phyloP scores from a whole-genome alignment of 805 yeast genomes.

The Candida broadrunensis region DNA sequence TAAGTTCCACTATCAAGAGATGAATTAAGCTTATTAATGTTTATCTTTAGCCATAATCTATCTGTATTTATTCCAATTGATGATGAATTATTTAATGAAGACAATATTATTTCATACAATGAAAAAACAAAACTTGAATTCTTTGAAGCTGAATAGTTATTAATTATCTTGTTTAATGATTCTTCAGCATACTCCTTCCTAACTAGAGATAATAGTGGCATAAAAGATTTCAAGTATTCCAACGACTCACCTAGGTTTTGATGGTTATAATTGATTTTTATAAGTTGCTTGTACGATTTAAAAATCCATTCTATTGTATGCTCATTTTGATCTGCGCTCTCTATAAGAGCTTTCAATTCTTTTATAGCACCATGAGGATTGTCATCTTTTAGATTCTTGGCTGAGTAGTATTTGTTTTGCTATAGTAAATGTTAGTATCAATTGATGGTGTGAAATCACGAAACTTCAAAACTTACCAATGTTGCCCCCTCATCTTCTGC shows the following conservation, averaged over 20 bases:
- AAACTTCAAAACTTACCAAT: conserved; percentile 6
- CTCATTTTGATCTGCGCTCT: conserved; percentile 10
- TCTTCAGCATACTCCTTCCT: conserved; percentile 38
- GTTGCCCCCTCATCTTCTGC: conserved; percentile 20
- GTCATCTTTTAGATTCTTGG: conserved; percentile 37
- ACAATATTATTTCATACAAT: conserved; percentile 30
- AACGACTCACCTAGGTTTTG: conserved; percentile 21
- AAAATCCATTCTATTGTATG: conserved; percentile 29
- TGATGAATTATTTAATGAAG: conserved; percentile 15
- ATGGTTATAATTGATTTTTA: conserved; percentile 29
- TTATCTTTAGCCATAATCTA: conserved; percentile 48
- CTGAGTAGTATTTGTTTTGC: conserved; percentile 34
- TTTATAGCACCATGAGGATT: conserved; percentile 20
- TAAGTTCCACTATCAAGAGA: conserved; percentile 5
- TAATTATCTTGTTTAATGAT: conserved; percentile 33
- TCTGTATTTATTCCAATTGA: conserved; percentile 17
- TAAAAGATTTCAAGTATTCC: conserved; percentile 17
- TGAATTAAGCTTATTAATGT: conserved; percentile 40
- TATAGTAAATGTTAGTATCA: conserved; percentile 8
- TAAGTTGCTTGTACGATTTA: conserved; percentile 39
- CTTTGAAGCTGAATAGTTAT: conserved; percentile 26
- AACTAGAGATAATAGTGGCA: conserved; percentile 21
- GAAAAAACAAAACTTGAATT: conserved; percentile 25
- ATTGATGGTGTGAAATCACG: not conserved
- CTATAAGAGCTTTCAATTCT: conserved; percentile 16